Base-by-base conservation (phyloP, 1,284 basidiomycete genomes). In the Ganoderma resinaceum region DNA sequence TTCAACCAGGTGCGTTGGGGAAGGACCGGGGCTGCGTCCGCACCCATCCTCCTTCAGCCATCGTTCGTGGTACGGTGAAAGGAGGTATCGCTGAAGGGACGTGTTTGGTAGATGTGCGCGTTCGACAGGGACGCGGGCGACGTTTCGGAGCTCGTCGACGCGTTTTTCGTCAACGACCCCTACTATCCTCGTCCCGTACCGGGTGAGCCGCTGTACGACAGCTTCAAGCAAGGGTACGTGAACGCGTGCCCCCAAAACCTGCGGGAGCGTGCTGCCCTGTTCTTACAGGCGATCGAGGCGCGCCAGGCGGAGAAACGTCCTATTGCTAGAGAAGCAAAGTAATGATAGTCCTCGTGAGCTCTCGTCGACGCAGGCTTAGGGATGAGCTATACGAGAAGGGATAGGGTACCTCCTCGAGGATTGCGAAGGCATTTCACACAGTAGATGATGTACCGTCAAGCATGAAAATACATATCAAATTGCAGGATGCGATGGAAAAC, bases 1-100 rank as follows among this genome's bases (percentile, higher is more conserved):
- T 81, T 80, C 63, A 79, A 80, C 63, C 79, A 80, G 75, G 77
- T 76, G 23, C 37, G 33, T 58, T n/a, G n/a, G n/a, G n/a, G n/a
- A n/a, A n/a, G n/a, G n/a, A n/a, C n/a, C n/a, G n/a, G n/a, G n/a
- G n/a, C n/a, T n/a, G n/a, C n/a, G n/a, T n/a, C n/a, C n/a, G n/a
- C n/a, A n/a, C n/a, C n/a, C n/a, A n/a, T n/a, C n/a, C n/a, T n/a
- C n/a, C n/a, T n/a, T n/a, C n/a, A n/a, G n/a, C n/a, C n/a, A n/a
- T n/a, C n/a, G n/a, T n/a, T n/a, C n/a, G n/a, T n/a, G n/a, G n/a
- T n/a, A n/a, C n/a, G n/a, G n/a, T n/a, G n/a, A n/a, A n/a, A n/a
- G n/a, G n/a, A n/a, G n/a, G n/a, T n/a, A n/a, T n/a, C n/a, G 35
- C 57, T 59, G n/a, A 49, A 40, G 23, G 33, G 14, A 23, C 9